Base-by-base conservation (phyloP, 345 rosid genomes). In the Mercurialis annua region DNA sequence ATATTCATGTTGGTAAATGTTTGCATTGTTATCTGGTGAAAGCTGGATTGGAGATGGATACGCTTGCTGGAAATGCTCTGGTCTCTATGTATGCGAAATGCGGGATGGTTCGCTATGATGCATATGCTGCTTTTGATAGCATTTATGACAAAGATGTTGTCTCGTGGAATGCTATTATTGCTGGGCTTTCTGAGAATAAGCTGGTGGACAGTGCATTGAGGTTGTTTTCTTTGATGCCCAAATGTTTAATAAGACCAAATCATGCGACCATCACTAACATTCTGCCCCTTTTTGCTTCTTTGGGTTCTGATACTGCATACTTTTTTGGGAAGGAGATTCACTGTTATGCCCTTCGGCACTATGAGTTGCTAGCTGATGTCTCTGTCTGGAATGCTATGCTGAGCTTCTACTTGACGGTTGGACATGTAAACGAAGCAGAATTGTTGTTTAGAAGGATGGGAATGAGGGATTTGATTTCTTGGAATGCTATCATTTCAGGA, bases 151-250 rank as follows among this genome's bases (percentile, higher is more conserved):
- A 85, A 76, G 98, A 92, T 64, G 90, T 87, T 17, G 83, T 92
- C 71, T 87, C 98, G 2, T 89, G 96, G 96, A 89, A 92, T 79
- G 94, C 96, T 42, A 76, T 89, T 26, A 86, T 92, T 77, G 87
- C 96, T 26, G 98, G 96, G 71, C 81, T 87, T 81, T 82, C 94
- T 48, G 94, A 86, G 85, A 86, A 87, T 55, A 78, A 74, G 70
- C 62, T 89, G 72, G 72, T 72, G 47, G 72, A 55, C 11, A 73
- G 74, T 44, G 92, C 96, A 9, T 77, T 92, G 58, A 80, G 81
- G 58, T 80, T 68, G 70, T 92, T 92, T 73, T 61, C 76, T 56
- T 65, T 70, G 79, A 92, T 92, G 94, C 61, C 81, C 67, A 79
- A 75, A 73, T 85, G 67, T 49, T 59, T 71, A 38, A 59, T 62